Percentiles rank a stretch among this genome's conserved stretches.
These are phyloP conservation scores for Elasticomyces elasticus DNA, from an alignment of 495 filamentous ascomycete genomes.

Conservation along the genomic window DNA sequence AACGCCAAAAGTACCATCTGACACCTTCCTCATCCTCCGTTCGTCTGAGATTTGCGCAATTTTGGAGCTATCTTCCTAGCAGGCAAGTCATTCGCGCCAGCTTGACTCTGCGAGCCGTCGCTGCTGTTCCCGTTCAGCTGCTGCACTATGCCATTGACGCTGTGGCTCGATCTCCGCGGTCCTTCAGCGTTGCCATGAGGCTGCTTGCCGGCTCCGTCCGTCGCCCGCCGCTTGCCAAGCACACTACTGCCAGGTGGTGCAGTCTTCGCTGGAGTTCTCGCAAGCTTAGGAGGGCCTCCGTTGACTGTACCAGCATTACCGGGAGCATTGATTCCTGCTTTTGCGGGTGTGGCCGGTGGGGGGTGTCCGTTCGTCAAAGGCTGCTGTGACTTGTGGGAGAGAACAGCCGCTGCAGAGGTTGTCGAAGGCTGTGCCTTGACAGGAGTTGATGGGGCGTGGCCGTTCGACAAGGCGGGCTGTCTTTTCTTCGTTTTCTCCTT, in stretches of 20 bases:
- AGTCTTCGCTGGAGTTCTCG: not conserved
- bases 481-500: not conserved
- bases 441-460: not conserved
- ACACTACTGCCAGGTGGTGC: not conserved
- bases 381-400: not conserved
- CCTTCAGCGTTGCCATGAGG: not conserved
- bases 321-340: not conserved
- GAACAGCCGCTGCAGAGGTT: not conserved
- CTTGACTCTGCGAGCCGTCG: not conserved
- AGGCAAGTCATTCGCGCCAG: not conserved
- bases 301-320: not conserved
- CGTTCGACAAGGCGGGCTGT: not conserved
- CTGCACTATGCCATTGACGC: conserved; percentile 10
- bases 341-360: not conserved
- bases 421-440: not conserved
- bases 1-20: not conserved
- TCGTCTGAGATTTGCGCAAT: not conserved
- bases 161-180: conserved; percentile 2
- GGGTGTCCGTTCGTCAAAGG: not conserved
- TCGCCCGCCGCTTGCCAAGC: conserved; percentile 6
- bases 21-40: not conserved
- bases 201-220: not conserved
- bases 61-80: not conserved
- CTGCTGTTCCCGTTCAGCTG: conserved; percentile 10
- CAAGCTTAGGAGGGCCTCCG: not conserved